Evolutionary conservation across 306 rosid genomes (phyloP), one percentile per base, ranked within the genome.

Genomic region (Acmispon strigosus): DNA sequence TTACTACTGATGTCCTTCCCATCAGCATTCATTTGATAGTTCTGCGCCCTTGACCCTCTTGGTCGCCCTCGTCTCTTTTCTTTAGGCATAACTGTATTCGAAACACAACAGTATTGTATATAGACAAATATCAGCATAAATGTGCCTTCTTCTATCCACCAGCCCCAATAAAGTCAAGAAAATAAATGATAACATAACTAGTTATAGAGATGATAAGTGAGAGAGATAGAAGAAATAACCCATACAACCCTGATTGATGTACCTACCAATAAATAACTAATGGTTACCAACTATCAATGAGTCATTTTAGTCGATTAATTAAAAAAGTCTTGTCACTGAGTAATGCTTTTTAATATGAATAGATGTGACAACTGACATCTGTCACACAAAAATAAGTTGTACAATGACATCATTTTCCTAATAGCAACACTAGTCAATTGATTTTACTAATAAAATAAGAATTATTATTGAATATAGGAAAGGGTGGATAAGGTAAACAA

Each of bases 1-100:
- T 42, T 50, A 48, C 3, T 19, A 18, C 11, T 7, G 9, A 18
- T 16, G 18, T 27, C 51, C 0, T 67, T 45, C 14, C 52, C 13
- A 29, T 72, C 62, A 1, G 68, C 63, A 60, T 32, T 81, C 62
- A 54, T 61, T 54, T 37, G 51, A 62, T 41, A 54, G 27, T 52
- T 67, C 56, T 61, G 69, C 56, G 29, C 32, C 19, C 1, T 56
- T 69, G 39, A 47, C 24, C 18, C 63, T 1, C 7, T 60, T 60
- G 73, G 66, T 60, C 1, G 68, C 36, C 64, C 76, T 59, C 10
- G 72, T 12, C 62, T 51, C 53, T 16, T 66, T 63, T 27, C 62
- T 27, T 55, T 54, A 15, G 77, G 57, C 14, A 5, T 12, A 50
- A 16, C 64, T 11, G 64, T 57, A 43, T 79, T 42, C 59, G 15